phyloP scores from a whole-genome alignment of 768 basidiomycete genomes.

The Termitomyces bulborhizus region DNA sequence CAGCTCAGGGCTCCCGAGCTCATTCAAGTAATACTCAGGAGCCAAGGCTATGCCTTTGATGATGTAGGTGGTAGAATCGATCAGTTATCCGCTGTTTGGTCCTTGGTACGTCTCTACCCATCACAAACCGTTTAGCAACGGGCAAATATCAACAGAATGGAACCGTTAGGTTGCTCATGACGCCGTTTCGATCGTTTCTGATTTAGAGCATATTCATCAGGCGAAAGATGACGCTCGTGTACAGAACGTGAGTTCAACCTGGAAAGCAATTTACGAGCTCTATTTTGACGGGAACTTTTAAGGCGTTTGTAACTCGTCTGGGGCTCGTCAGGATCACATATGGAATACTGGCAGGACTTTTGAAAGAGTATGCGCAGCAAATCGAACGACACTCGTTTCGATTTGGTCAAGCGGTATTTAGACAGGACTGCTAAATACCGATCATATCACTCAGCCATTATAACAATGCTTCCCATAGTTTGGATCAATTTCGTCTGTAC shows the following conservation, averaged over 20 bases:
- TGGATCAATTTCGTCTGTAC: background rate
- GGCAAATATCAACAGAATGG: too few species aligned
- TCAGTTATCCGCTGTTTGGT: background rate
- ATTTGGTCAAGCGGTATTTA: constrained; percentile 1
- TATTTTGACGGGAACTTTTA: background rate
- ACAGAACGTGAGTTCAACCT: background rate
- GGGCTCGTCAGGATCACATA: constrained; percentile 1
- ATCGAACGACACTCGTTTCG: constrained; percentile 9
- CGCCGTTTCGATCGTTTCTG: background rate
- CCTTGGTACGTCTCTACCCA: background rate
- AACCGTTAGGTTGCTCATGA: constrained; percentile 1
- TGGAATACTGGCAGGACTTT: background rate
- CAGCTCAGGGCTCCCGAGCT: background rate
- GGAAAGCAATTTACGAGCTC: background rate
- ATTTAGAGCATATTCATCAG: background rate
- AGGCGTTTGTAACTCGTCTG: constrained; percentile 3
- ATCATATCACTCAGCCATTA: background rate
- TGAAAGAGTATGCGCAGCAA: constrained; percentile 6
- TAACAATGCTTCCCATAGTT: background rate
- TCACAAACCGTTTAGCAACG: background rate
- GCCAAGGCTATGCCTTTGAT: constrained; percentile 2
- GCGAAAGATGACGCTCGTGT: background rate
- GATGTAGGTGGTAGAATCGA: constrained; percentile 2
- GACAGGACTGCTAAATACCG: too few species aligned
- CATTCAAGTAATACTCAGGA: constrained; percentile 1